Evolutionary conservation across 2,329 filamentous ascomycete genomes (phyloP).

Genomic region (Ilyonectria mors-panacis): DNA sequence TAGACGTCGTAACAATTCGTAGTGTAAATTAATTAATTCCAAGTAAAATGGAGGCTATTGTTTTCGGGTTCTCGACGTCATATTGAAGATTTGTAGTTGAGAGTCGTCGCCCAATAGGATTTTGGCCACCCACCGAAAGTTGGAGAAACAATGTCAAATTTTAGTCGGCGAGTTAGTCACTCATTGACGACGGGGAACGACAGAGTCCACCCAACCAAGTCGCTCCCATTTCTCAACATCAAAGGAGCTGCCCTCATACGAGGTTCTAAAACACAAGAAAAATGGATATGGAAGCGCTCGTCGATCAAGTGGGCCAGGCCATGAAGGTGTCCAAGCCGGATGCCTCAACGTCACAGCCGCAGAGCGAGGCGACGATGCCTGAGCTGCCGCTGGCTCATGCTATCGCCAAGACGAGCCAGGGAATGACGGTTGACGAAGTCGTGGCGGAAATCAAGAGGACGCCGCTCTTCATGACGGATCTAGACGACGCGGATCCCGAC

Average conservation of each 20-base stretch:
- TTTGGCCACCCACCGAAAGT: slow-evolving; percentile 44
- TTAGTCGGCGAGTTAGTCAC: slow-evolving; percentile 36
- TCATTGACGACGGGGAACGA: slow-evolving; percentile 28
- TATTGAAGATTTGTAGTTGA: slow-evolving; percentile 15
- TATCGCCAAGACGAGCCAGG: slow-evolving; percentile 46
- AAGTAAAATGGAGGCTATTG: neutral
- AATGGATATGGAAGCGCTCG: slow-evolving; percentile 62
- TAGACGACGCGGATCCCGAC: slow-evolving; percentile 84
- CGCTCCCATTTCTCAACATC: slow-evolving; percentile 15
- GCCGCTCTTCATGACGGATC: slow-evolving; percentile 96
- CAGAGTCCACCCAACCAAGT: slow-evolving; percentile 20
- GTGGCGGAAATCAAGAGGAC: slow-evolving; percentile 71
- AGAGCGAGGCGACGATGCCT: slow-evolving; percentile 53
- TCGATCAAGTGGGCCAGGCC: slow-evolving; percentile 57
- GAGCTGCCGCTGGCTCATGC: slow-evolving; percentile 63
- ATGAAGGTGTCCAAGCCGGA: slow-evolving; percentile 43
- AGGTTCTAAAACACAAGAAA: neutral
- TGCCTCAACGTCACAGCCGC: slow-evolving; percentile 4
- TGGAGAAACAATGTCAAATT: slow-evolving; percentile 44
- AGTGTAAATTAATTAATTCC: neutral
- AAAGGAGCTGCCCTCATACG: neutral
- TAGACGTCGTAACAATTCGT: neutral
- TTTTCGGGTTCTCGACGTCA: neutral
- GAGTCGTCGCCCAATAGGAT: slow-evolving; percentile 44
- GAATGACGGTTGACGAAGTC: slow-evolving; percentile 70